Percentiles rank a stretch among this genome's conserved stretches.
Conservation (phyloP, 352 stramenopile species). For the Phytophthora melonis region DNA sequence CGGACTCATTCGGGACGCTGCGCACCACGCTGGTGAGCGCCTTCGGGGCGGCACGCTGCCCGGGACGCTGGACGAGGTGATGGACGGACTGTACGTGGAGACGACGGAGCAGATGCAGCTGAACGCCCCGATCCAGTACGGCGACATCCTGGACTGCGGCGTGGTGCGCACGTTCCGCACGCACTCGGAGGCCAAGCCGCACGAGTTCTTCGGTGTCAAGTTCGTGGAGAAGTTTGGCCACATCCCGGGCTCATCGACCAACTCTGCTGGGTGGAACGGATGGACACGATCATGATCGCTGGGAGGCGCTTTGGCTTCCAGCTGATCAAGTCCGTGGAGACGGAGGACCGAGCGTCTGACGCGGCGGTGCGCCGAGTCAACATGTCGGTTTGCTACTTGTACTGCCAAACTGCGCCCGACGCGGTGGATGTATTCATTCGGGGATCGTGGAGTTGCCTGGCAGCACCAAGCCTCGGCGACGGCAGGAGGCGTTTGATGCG, state of each 20-base stretch:
- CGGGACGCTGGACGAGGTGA: slow-evolving; percentile 59
- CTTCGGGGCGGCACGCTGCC: slow-evolving; percentile 56
- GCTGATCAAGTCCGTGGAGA: slow-evolving; percentile 70
- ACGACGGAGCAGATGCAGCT: slow-evolving; percentile 44
- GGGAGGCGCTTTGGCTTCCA: slow-evolving; percentile 58
- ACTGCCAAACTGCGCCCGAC: slow-evolving; percentile 51
- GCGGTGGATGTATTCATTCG: slow-evolving; percentile 66
- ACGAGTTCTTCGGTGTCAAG: slow-evolving; percentile 71
- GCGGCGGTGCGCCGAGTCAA: slow-evolving; percentile 43
- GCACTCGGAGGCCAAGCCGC: slow-evolving; percentile 39
- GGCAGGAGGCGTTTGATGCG: slow-evolving; percentile 33
- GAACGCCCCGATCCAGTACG: slow-evolving; percentile 65
- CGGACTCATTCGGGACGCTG: slow-evolving; percentile 26
- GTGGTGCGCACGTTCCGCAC: slow-evolving; percentile 61
- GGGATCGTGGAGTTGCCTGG: slow-evolving; percentile 63
- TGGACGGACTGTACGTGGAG: slow-evolving; percentile 63
- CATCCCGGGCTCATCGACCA: slow-evolving; percentile 50
- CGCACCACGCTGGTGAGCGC: slow-evolving; percentile 58
- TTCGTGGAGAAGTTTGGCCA: slow-evolving; percentile 57
- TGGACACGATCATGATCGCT: slow-evolving; percentile 31
- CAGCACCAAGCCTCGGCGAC: slow-evolving; percentile 11
- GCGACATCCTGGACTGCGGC: slow-evolving; percentile 51
- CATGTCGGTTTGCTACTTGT: slow-evolving; percentile 75
- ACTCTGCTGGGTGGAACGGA: slow-evolving; percentile 67
- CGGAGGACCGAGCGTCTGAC: slow-evolving; percentile 28